Evolutionary conservation across 495 filamentous ascomycete species (phyloP).

Genomic region (Parmelia sp.): DNA sequence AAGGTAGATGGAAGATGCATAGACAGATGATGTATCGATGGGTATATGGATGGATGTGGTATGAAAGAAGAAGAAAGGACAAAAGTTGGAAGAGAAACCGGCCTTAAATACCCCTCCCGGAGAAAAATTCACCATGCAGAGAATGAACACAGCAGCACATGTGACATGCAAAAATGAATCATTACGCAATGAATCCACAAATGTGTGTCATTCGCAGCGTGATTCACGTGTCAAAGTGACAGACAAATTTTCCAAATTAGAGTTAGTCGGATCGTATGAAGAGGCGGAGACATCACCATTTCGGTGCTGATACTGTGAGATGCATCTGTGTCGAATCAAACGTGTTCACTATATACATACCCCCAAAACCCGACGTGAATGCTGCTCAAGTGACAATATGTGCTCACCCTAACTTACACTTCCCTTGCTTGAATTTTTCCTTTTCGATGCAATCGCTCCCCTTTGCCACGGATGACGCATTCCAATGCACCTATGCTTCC

Average conservation of each 20-base stretch:
- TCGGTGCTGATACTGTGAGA: not conserved
- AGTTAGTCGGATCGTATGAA: not conserved
- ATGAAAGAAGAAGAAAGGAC: too few relatives aligned
- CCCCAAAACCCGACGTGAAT: not conserved
- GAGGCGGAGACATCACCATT: not conserved
- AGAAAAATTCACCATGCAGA: too few relatives aligned
- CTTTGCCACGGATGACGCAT: not conserved
- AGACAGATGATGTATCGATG: too few relatives aligned
- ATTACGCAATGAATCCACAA: not conserved
- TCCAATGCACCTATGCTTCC: slow-evolving; percentile 17
- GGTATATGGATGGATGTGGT: too few relatives aligned
- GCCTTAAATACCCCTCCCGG: too few relatives aligned
- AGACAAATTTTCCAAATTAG: not conserved
- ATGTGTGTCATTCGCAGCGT: not conserved
- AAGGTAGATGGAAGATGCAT: too few relatives aligned
- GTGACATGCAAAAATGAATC: not conserved
- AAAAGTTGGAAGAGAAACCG: too few relatives aligned
- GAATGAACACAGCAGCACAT: not conserved
- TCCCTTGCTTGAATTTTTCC: not conserved
- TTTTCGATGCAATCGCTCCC: not conserved
- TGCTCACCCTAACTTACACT: not conserved
- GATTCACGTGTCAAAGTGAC: not conserved
- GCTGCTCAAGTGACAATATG: not conserved
- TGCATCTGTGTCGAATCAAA: not conserved
- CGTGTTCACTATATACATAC: not conserved